Evolutionary conservation across 1,284 basidiomycete species (phyloP).

Genomic region (Trichosporon faecale): DNA sequence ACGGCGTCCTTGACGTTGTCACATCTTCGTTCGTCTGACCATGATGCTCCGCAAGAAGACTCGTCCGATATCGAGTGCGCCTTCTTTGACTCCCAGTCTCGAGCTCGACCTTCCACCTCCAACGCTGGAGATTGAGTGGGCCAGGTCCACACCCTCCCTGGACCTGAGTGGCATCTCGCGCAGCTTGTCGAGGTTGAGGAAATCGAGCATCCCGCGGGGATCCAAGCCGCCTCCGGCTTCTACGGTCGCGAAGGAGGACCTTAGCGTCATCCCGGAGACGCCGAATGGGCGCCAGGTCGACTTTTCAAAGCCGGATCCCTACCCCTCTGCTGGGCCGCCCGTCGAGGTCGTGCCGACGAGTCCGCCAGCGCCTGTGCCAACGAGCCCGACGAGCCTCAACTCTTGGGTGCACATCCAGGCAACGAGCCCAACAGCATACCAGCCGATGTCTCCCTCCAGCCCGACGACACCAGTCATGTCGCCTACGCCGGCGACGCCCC

Average conservation of each 20-base stretch:
- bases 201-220: background rate
- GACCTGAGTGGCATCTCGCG: background rate
- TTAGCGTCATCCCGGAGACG: background rate
- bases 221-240: background rate
- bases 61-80: background rate
- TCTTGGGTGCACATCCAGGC: background rate
- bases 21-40: background rate
- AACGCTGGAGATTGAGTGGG: constrained; percentile 2
- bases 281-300: background rate
- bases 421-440: background rate
- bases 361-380: background rate
- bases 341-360: background rate
- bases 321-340: background rate
- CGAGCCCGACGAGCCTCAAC: background rate
- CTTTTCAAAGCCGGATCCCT: background rate
- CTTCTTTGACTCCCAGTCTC: background rate
- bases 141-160: background rate
- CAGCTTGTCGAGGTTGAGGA: background rate
- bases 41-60: constrained; percentile 4
- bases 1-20: background rate
- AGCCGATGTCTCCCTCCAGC: background rate
- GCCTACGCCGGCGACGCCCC: background rate
- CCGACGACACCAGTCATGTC: background rate
- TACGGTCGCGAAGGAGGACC: background rate
- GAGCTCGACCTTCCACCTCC: background rate